phyloP scores from a whole-genome alignment of 1,284 basidiomycete genomes.

The Ganoderma lingzhi region DNA sequence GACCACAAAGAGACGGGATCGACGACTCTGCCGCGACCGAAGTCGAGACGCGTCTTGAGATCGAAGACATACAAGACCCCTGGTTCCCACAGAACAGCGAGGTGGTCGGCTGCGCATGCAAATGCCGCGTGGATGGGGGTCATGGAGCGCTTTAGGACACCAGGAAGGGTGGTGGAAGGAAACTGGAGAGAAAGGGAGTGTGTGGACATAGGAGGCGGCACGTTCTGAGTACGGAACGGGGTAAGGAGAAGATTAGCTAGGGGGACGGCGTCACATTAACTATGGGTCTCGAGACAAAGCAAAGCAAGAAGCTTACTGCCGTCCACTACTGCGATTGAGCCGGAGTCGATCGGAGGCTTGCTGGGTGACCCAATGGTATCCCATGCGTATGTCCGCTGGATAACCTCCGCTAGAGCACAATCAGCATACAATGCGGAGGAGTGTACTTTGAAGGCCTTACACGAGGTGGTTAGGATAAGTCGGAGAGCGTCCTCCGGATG shows the following conservation, averaged over 20 bases:
- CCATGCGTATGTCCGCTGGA: constrained; percentile 79
- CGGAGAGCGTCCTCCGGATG: constrained; percentile 84
- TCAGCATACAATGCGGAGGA: constrained; percentile 11
- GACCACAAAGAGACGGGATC: constrained; percentile 64
- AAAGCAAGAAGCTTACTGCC: constrained; percentile 65
- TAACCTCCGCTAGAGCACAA: constrained; percentile 52
- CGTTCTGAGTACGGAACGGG: constrained; percentile 92
- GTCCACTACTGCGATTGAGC: constrained; percentile 91
- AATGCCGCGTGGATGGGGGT: constrained; percentile 66
- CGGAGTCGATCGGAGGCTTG: constrained; percentile 80
- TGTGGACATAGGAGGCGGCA: constrained; percentile 96
- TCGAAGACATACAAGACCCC: constrained; percentile 75
- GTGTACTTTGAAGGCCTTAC: constrained; percentile 51
- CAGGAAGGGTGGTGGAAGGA: constrained; percentile 30
- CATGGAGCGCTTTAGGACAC: constrained; percentile 27
- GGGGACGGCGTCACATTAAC: background rate
- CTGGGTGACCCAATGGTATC: constrained; percentile 76
- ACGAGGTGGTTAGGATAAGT: constrained; percentile 72
- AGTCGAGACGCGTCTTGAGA: constrained; percentile 67
- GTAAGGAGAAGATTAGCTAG: constrained; percentile 84
- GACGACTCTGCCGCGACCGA: constrained; percentile 71
- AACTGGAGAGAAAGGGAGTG: constrained; percentile 58
- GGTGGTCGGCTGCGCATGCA: constrained; percentile 61
- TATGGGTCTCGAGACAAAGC: background rate
- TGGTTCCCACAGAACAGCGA: constrained; percentile 76